Conservation (phyloP, 1,139 yeast species). For the Candida glucosophila region DNA sequence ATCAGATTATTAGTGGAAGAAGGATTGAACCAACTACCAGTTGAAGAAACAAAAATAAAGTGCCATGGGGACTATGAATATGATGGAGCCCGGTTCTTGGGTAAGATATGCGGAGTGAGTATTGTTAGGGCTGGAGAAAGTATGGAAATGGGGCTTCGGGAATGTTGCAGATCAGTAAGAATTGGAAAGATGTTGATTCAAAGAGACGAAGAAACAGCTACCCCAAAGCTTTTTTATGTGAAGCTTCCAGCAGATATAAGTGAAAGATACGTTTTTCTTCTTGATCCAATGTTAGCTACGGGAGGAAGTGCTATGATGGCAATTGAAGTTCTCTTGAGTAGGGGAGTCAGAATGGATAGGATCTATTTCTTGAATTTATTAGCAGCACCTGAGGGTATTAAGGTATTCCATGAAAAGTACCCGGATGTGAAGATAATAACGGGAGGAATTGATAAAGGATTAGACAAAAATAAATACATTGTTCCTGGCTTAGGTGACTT, state of each 20-base stretch:
- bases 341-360: slow-evolving; percentile 83
- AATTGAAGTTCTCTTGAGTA: slow-evolving; percentile 73
- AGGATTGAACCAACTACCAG: slow-evolving; percentile 89
- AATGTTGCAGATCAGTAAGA: slow-evolving; percentile 89
- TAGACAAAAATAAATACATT: slow-evolving; percentile 78
- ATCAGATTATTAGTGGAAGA: slow-evolving; percentile 89
- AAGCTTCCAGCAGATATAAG: slow-evolving; percentile 88
- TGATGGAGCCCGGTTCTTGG: slow-evolving; percentile 76
- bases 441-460: slow-evolving; percentile 81
- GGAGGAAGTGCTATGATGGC: slow-evolving; percentile 99
- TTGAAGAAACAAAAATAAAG: slow-evolving; percentile 51
- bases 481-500: slow-evolving; percentile 96
- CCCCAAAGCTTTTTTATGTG: slow-evolving; percentile 77
- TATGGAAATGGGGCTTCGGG: slow-evolving; percentile 97
- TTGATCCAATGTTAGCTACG: slow-evolving; percentile 97
- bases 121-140: slow-evolving; percentile 97
- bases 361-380: slow-evolving; percentile 83
- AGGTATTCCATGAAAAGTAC: slow-evolving; percentile 64
- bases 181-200: slow-evolving; percentile 94
- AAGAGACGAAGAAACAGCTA: slow-evolving; percentile 83
- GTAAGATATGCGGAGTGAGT: slow-evolving; percentile 95
- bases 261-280: slow-evolving; percentile 77
- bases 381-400: slow-evolving; percentile 92
- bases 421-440: slow-evolving; percentile 86
- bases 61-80: slow-evolving; percentile 73